phyloP scores from a whole-genome alignment of 1,139 yeast genomes.

The Sugiyamaella pinicola region DNA sequence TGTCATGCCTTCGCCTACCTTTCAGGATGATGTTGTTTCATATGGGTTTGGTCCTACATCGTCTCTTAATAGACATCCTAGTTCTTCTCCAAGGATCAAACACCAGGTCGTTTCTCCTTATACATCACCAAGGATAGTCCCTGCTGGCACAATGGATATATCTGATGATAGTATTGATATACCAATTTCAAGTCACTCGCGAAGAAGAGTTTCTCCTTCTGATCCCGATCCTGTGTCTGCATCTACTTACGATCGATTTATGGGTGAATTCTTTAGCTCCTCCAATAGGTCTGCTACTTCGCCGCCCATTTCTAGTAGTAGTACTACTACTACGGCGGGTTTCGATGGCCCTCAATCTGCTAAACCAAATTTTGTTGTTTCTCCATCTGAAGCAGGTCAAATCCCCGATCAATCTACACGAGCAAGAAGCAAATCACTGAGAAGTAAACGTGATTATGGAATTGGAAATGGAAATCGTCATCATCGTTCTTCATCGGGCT shows the following conservation, averaged over 20 bases:
- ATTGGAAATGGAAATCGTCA: neutral
- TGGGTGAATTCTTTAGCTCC: conserved; percentile 13
- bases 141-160: conserved; percentile 11
- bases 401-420: conserved; percentile 14
- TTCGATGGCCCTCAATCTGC: conserved; percentile 12
- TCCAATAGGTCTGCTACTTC: neutral
- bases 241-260: conserved; percentile 13
- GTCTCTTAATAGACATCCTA: conserved; percentile 2
- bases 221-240: conserved; percentile 17
- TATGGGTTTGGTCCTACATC: conserved; percentile 27
- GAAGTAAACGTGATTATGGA: neutral
- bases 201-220: conserved; percentile 2
- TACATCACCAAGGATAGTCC: conserved; percentile 18
- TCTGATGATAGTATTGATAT: neutral
- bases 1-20: conserved; percentile 10
- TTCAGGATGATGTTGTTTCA: conserved; percentile 23
- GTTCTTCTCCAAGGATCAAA: conserved; percentile 8
- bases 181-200: neutral
- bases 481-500: conserved; percentile 15
- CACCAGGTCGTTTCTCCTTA: conserved; percentile 17
- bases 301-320: neutral
- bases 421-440: conserved; percentile 1
- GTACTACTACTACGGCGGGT: conserved; percentile 3
- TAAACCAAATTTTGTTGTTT: conserved; percentile 13
- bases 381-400: conserved; percentile 11